phyloP scores from a whole-genome alignment of 164 flowering plant genomes.

The Stephania cephalantha region DNA sequence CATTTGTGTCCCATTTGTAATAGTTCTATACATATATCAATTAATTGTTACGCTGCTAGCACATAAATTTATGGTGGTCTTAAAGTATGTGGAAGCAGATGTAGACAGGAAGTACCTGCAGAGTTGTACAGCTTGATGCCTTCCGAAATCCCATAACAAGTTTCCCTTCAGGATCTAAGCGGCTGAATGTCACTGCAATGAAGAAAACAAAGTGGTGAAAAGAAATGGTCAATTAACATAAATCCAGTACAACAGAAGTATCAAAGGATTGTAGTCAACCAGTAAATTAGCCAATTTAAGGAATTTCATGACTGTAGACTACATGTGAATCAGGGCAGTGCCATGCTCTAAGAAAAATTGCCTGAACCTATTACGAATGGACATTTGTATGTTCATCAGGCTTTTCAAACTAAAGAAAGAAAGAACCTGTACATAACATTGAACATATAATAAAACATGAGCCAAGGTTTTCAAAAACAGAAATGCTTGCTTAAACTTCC shows the following conservation, averaged over 20 bases:
- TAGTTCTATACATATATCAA: slow-evolving; percentile 9
- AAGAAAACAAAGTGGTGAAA: slow-evolving; percentile 7
- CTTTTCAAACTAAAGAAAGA: not conserved
- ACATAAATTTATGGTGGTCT: slow-evolving; percentile 8
- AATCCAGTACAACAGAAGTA: not conserved
- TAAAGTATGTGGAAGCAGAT: not conserved
- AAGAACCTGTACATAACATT: not conserved
- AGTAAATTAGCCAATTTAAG: no score
- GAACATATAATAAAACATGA: not conserved
- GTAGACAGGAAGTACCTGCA: slow-evolving; percentile 37
- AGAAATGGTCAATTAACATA: slow-evolving; percentile 1
- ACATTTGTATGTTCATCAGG: not conserved
- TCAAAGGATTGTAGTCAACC: not conserved
- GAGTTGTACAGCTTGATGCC: slow-evolving; percentile 41
- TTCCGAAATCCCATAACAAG: slow-evolving; percentile 92
- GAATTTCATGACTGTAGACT: no score
- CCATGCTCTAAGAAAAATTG: not conserved
- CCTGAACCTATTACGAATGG: not conserved
- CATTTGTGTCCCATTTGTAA: slow-evolving; percentile 49
- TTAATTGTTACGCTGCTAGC: slow-evolving; percentile 12
- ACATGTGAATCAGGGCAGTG: not conserved
- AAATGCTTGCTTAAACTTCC: not conserved
- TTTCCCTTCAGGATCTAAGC: slow-evolving; percentile 85
- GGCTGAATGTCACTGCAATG: slow-evolving; percentile 76
- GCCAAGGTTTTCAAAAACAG: not conserved